Percentiles rank a stretch among this genome's conserved stretches.
Conservation (phyloP, 352 stramenopile species). For the Pythium phragmiticola region DNA sequence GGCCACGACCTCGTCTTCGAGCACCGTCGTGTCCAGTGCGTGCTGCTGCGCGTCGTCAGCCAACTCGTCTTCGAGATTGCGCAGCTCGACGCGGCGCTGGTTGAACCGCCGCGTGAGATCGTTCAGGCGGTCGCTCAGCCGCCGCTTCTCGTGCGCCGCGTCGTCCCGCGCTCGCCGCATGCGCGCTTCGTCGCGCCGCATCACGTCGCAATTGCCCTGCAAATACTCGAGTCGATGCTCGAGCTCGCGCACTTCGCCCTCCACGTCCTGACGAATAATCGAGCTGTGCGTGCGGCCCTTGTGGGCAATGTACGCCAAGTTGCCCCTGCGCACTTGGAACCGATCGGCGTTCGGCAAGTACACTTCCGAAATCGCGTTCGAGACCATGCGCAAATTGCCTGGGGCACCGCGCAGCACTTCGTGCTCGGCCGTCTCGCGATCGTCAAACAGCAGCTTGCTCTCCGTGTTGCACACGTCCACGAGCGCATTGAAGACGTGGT, state of each 20-base stretch:
- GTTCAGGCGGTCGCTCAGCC: conserved; percentile 52
- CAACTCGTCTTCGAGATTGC: conserved; percentile 68
- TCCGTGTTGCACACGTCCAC: conserved; percentile 79
- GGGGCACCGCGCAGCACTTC: conserved; percentile 53
- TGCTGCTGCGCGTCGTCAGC: conserved; percentile 63
- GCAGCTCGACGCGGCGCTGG: conserved; percentile 51
- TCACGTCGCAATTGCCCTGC: conserved; percentile 40
- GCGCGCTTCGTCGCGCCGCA: conserved; percentile 51
- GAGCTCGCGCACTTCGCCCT: conserved; percentile 60
- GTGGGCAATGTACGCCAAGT: conserved; percentile 81
- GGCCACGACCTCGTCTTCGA: conserved; percentile 68
- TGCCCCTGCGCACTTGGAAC: conserved; percentile 71
- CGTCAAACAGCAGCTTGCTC: conserved; percentile 69
- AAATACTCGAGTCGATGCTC: conserved; percentile 51
- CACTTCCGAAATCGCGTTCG: conserved; percentile 63
- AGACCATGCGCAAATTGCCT: conserved; percentile 57
- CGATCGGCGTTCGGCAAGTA: conserved; percentile 74
- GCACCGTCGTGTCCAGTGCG: conserved; percentile 63
- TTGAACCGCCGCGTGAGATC: conserved; percentile 56
- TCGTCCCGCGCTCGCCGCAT: conserved; percentile 53
- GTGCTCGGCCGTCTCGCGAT: conserved; percentile 53
- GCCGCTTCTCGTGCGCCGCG: conserved; percentile 35
- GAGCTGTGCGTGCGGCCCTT: conserved; percentile 58
- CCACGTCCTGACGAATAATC: conserved; percentile 75
- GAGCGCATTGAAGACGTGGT: conserved; percentile 83